A percentile compares a stretch with the other conserved stretches of the same genome.
Conservation (phyloP, 2,329 filamentous ascomycete species). For the Tympanopsis confertula region DNA sequence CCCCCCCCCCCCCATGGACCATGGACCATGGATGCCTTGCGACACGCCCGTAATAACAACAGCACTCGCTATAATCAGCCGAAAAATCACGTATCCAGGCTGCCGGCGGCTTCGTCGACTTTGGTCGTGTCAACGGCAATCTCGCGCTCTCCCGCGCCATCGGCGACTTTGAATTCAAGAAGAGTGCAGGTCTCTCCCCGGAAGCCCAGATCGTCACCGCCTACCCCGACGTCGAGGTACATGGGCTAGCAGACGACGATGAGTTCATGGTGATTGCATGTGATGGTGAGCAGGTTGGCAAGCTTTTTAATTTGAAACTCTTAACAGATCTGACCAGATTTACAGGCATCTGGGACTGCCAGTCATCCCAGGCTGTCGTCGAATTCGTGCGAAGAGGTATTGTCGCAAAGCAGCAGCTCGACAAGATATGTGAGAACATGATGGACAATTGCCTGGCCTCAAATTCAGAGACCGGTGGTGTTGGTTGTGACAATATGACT, state of each 20-base stretch:
- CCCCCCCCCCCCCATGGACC: neutral
- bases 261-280: conserved; percentile 91
- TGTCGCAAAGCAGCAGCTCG: conserved; percentile 86
- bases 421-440: conserved; percentile 98
- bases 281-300: conserved; percentile 61
- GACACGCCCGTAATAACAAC: neutral
- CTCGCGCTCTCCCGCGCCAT: conserved; percentile 92
- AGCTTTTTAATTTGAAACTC: neutral
- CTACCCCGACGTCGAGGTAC: conserved; percentile 83
- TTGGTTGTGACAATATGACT: conserved; percentile 99
- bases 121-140: conserved; percentile 96
- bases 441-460: conserved; percentile 99
- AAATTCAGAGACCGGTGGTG: conserved; percentile 93
- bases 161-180: conserved; percentile 99
- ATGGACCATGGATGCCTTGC: neutral
- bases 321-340: neutral
- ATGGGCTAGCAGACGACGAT: conserved; percentile 84
- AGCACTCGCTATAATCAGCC: conserved; percentile 34
- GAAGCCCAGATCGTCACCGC: conserved; percentile 98
- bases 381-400: conserved; percentile 96
- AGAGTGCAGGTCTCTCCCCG: conserved; percentile 90
- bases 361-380: conserved; percentile 91
- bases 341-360: conserved; percentile 98
- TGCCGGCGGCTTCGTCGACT: conserved; percentile 94
- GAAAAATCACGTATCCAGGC: conserved; percentile 94